Evolutionary conservation across 108 stramenopile genomes (phyloP).

Genomic region (Nitzschia sp.): DNA sequence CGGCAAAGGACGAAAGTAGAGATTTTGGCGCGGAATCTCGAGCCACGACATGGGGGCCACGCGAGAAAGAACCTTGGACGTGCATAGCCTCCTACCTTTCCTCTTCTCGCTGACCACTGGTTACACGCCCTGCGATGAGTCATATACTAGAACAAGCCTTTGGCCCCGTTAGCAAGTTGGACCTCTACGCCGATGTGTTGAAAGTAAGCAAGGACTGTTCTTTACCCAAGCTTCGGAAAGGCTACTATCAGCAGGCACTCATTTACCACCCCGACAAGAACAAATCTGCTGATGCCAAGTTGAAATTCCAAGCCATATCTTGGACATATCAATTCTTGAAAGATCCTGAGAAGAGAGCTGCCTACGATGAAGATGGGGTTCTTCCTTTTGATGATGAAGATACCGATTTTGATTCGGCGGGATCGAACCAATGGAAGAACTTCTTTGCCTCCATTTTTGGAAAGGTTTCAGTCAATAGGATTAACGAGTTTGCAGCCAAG

Average conservation of each 20-base stretch:
- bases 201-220: slow-evolving; percentile 45
- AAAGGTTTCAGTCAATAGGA: slow-evolving; percentile 62
- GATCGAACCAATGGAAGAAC: slow-evolving; percentile 50
- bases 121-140: background rate
- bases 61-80: too few species aligned
- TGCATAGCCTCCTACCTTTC: too few species aligned
- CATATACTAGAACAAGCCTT: slow-evolving; percentile 53
- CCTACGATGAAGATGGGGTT: slow-evolving; percentile 73
- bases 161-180: slow-evolving; percentile 44
- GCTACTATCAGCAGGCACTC: slow-evolving; percentile 71
- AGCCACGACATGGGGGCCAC: too few species aligned
- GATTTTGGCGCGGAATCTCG: too few species aligned
- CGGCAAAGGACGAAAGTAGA: too few species aligned
- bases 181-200: slow-evolving; percentile 69
- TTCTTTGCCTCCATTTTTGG: slow-evolving; percentile 81
- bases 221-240: slow-evolving; percentile 69
- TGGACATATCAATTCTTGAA: slow-evolving; percentile 46
- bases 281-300: slow-evolving; percentile 37
- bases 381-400: slow-evolving; percentile 50
- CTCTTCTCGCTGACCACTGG: too few species aligned
- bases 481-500: slow-evolving; percentile 72
- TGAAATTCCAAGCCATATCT: slow-evolving; percentile 57
- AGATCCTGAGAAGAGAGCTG: slow-evolving; percentile 39
- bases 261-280: slow-evolving; percentile 80
- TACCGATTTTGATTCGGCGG: slow-evolving; percentile 36